Evolutionary conservation across 2,329 filamentous ascomycete genomes (phyloP).

Genomic region (Myriosclerotinia duriaeana): DNA sequence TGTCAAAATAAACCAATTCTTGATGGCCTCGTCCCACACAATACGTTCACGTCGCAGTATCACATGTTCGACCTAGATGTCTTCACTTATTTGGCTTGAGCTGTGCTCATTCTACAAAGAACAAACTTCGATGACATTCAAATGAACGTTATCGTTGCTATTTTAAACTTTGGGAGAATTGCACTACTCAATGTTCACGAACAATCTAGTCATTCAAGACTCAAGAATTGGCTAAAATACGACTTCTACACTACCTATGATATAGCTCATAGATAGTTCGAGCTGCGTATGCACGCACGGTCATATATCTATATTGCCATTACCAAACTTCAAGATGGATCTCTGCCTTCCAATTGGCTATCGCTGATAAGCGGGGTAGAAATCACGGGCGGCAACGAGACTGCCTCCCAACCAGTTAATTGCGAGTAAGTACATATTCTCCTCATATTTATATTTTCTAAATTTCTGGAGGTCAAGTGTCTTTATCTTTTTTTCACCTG

Average conservation of each 20-base stretch:
- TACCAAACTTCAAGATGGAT: neutral
- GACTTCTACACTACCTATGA: neutral
- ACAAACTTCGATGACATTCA: neutral
- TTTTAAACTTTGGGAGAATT: neutral
- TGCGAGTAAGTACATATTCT: neutral
- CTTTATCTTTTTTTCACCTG: neutral
- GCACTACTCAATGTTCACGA: neutral
- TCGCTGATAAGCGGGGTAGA: constrained; percentile 6
- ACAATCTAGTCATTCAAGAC: neutral
- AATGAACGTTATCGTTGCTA: neutral
- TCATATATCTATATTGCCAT: constrained; percentile 7
- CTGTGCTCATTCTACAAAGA: too few relatives aligned
- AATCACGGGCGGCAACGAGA: constrained; percentile 7
- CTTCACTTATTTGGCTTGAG: neutral
- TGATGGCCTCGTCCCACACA: too few relatives aligned
- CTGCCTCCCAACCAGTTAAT: constrained; percentile 5
- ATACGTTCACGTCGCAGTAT: neutral
- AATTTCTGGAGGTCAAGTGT: neutral
- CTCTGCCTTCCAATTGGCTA: constrained; percentile 4
- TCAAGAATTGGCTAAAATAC: neutral
- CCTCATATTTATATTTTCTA: neutral
- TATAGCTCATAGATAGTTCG: neutral
- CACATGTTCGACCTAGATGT: neutral
- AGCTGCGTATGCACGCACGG: neutral
- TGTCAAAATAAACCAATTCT: neutral